Evolutionary conservation across 169 alveolate species (phyloP).

Genomic region (Theileria equi): DNA sequence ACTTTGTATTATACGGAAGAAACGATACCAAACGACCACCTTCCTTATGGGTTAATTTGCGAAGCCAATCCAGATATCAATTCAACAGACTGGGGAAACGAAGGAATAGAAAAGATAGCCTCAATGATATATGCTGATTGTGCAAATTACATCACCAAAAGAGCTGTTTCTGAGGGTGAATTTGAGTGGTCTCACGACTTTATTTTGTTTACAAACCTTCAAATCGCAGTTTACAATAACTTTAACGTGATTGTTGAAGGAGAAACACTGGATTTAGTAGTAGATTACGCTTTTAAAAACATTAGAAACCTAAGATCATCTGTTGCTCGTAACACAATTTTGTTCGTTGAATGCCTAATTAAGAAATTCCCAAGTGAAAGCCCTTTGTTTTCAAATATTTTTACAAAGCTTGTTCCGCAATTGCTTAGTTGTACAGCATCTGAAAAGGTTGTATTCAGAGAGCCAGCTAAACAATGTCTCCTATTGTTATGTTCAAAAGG

Average conservation of each 20-base stretch:
- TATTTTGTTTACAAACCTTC: conserved; percentile 51
- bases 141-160: not conserved
- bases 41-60: conserved; percentile 41
- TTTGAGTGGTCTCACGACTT: conserved; percentile 57
- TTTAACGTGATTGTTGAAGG: not conserved
- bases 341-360: conserved; percentile 7
- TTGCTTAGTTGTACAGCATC: conserved; percentile 30
- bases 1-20: conserved; percentile 33
- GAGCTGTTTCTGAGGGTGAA: not conserved
- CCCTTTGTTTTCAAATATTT: no score
- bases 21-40: conserved; percentile 4
- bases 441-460: conserved; percentile 38
- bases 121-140: conserved; percentile 15
- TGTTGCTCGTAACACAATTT: conserved; percentile 43
- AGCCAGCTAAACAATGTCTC: conserved; percentile 18
- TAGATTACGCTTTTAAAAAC: conserved; percentile 20
- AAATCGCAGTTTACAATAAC: conserved; percentile 33
- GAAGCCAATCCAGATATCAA: not conserved
- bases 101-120: not conserved
- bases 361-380: no score
- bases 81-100: not conserved
- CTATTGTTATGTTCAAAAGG: not conserved
- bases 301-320: conserved; percentile 44
- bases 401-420: conserved; percentile 23
- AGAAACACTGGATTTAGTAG: conserved; percentile 6